Evolutionary conservation across 2,329 filamentous ascomycete species (phyloP).

Genomic region (Escovopsis sp.): DNA sequence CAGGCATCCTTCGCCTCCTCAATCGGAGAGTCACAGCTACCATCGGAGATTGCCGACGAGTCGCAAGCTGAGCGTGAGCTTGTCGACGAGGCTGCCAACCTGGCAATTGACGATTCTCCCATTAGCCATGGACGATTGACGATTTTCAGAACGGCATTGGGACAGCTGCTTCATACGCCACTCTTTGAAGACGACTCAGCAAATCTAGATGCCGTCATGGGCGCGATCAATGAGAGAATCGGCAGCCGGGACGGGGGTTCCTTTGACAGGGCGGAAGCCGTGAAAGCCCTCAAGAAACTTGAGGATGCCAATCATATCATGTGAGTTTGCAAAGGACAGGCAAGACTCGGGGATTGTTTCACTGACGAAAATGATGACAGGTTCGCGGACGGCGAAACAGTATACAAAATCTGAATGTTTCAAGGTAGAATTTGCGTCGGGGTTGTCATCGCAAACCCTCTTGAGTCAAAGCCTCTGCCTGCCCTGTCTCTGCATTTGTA

Average conservation of each 20-base stretch:
- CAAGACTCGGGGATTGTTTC: not conserved
- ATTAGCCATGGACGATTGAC: constrained; percentile 49
- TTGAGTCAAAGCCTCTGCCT: no score
- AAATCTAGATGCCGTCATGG: constrained; percentile 56
- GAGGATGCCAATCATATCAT: constrained; percentile 81
- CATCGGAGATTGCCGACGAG: constrained; percentile 27
- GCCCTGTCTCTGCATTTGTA: no score
- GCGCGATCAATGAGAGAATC: constrained; percentile 62
- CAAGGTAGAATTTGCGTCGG: no score
- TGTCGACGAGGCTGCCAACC: constrained; percentile 24
- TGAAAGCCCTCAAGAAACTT: constrained; percentile 64
- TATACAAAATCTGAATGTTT: constrained; percentile 48
- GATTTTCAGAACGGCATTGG: constrained; percentile 66
- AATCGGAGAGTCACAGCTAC: constrained; percentile 56
- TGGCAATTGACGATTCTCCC: constrained; percentile 27
- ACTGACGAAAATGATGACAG: constrained; percentile 17
- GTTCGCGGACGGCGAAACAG: constrained; percentile 46
- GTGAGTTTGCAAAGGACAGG: constrained; percentile 30
- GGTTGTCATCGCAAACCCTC: no score
- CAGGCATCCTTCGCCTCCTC: constrained; percentile 64
- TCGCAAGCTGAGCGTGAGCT: constrained; percentile 31
- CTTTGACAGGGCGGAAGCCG: constrained; percentile 59
- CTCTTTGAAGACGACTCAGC: constrained; percentile 84
- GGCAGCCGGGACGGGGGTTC: constrained; percentile 33
- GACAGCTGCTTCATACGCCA: constrained; percentile 63